Evolutionary conservation across 2,329 filamentous ascomycete species (phyloP), one percentile per base, ranked within the genome.

Genomic region (Alternaria hordeiaustralica): DNA sequence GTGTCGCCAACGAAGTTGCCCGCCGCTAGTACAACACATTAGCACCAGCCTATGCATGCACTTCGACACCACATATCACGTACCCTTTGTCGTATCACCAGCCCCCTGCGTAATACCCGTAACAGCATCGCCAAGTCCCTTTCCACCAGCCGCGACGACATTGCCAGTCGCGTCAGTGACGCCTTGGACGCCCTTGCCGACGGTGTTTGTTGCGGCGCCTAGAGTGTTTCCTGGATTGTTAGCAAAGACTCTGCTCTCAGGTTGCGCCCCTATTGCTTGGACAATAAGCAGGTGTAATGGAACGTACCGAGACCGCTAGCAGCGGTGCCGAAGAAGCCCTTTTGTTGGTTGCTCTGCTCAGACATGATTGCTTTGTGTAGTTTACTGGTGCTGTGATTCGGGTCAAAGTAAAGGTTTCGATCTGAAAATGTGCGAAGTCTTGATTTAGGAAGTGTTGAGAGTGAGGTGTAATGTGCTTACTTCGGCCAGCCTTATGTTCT

Each of bases 21-120:
- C 0, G 74, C 76, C 36, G 76, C 75, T 77, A 55, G n/a, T 4
- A n/a, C 6, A 11, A 10, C 18, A 6, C 13, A 15, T 71, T 55
- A 74, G 64, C 28, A 30, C 11, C 3, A 30, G 28, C n/a, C n/a
- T n/a, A n/a, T n/a, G n/a, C n/a, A n/a, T n/a, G n/a, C n/a, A n/a
- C n/a, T n/a, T n/a, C n/a, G n/a, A n/a, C n/a, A n/a, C n/a, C n/a
- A n/a, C n/a, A n/a, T n/a, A n/a, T n/a, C n/a, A n/a, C n/a, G n/a
- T n/a, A 76, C 75, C 71, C 51, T 79, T 79, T 0, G 74, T 78
- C 3, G 76, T 79, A 59, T 80, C 78, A 0, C 78, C 78, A 18
- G 78, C 18, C 0, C 77, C 78, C 50, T 72, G 63, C 8, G 76
- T 79, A 6, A 80, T 67, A 0, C 78, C 78, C 9, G 71, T 71